Evolutionary conservation across 2,329 filamentous ascomycete species (phyloP).

Genomic region (Taxawa tesnikishii): DNA sequence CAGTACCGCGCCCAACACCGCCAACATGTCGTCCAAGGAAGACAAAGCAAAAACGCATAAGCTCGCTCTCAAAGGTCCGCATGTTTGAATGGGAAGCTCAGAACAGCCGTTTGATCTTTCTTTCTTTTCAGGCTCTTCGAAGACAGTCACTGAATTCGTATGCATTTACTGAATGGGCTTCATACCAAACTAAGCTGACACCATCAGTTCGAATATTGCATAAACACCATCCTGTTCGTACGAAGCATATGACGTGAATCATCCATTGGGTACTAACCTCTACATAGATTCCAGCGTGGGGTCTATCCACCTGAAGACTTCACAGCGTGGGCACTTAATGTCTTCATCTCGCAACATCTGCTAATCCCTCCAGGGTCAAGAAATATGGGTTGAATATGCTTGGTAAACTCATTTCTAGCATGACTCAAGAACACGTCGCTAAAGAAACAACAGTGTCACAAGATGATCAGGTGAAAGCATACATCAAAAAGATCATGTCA

Average conservation of each 20-base stretch:
- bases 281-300: constrained; percentile 63
- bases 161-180: constrained; percentile 23
- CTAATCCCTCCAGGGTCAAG: constrained; percentile 52
- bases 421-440: neutral
- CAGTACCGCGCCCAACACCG: neutral
- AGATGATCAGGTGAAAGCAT: constrained; percentile 96
- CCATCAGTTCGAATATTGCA: constrained; percentile 83
- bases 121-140: constrained; percentile 48
- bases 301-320: constrained; percentile 93
- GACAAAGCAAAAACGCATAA: constrained; percentile 88
- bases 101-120: too few species aligned
- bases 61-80: constrained; percentile 65
- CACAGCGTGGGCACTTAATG: constrained; percentile 56
- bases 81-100: too few species aligned
- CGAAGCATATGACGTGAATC: neutral
- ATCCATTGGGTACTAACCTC: constrained; percentile 4
- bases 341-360: constrained; percentile 2
- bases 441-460: constrained; percentile 54
- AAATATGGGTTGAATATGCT: constrained; percentile 99
- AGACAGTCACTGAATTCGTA: constrained; percentile 91
- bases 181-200: constrained; percentile 1
- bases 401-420: constrained; percentile 33
- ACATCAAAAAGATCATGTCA: constrained; percentile 98
- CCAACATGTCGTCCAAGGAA: constrained; percentile 15
- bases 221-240: constrained; percentile 82